These are phyloP conservation scores for Filobasidium uniguttulatum DNA, from an alignment of 1,284 basidiomycete genomes.

Conservation along the genomic window DNA sequence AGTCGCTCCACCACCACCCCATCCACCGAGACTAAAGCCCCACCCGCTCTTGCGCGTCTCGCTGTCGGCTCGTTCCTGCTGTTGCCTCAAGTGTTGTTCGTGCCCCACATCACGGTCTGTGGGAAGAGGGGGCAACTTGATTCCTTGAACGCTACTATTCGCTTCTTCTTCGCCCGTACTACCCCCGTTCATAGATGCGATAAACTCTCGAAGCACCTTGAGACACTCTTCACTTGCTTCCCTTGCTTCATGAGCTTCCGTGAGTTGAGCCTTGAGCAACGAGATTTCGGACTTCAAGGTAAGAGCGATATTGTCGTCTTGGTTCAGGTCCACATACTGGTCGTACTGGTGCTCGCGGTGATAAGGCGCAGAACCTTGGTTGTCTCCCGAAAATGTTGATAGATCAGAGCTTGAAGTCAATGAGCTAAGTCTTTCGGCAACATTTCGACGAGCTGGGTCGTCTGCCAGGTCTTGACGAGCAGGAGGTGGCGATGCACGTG, in stretches of 20 bases:
- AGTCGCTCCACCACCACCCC: constrained; percentile 9
- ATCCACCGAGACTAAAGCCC: constrained; percentile 27
- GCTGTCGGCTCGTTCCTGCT: not conserved
- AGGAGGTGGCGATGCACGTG: not conserved
- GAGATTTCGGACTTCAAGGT: constrained; percentile 50
- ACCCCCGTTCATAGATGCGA: constrained; percentile 38
- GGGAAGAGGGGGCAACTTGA: constrained; percentile 48
- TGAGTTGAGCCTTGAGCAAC: constrained; percentile 47
- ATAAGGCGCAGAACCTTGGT: not conserved
- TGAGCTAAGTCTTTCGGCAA: constrained; percentile 1
- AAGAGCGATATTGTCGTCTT: constrained; percentile 40
- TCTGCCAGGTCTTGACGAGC: not conserved
- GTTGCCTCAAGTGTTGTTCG: not conserved
- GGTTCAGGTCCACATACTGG: not conserved
- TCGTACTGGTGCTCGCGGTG: no score
- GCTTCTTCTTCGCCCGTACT: constrained; percentile 8
- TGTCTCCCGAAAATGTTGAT: not conserved
- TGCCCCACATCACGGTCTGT: constrained; percentile 42
- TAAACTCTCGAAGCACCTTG: constrained; percentile 66
- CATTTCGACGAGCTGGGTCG: no score
- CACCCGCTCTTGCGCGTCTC: constrained; percentile 17
- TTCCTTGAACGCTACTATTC: constrained; percentile 17
- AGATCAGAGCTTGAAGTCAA: not conserved
- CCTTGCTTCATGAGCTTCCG: constrained; percentile 64
- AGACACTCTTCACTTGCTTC: constrained; percentile 77